Base-by-base conservation (phyloP, 1,284 basidiomycete species). In the Apiotrichum montevideense region DNA sequence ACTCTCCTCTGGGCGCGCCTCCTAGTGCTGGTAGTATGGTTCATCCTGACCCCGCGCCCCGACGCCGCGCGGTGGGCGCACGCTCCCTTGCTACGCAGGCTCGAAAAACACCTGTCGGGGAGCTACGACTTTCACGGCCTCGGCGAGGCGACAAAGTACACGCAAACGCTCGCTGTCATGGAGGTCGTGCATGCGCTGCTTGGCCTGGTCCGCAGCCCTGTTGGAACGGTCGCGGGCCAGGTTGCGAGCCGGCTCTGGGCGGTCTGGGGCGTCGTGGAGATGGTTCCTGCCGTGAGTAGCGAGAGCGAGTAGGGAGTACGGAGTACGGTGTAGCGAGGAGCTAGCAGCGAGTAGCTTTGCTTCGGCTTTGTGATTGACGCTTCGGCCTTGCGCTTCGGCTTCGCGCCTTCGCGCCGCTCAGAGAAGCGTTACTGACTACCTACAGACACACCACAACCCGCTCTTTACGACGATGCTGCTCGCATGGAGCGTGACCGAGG, bases 401-500 rank as follows among this genome's bases (percentile, higher is more conserved):
- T 21, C 21, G 21, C 21, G 21, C 21, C 21, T 21, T 21, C 21
- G 21, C 21, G 21, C 21, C 21, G 21, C 35, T 13, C 8, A 13
- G 6, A n/a, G 4, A 13, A 4, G 37, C 37, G 37, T 9, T 11
- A 35, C 55, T 43, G 21, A 58, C 21, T 21, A 21, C 49, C 21
- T 14, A 6, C 53, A 87, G 87, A 84, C 85, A 14, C 86, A 84
- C 62, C 74, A 80, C 4, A 87, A 84, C 70, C 89, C 95, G 3
- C 77, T 92, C 37, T 98, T 90, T 79, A 84, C 90, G 3, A 86
- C 87, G 51, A 95, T 97, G 91, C 83, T 98, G 53, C 78, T 96
- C 62, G 90, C 95, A 0, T 99, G 95, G 95, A 87, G 88, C 2
- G 66, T 88, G 57, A 92, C 93, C 43, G 95, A 99, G 75, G 83